Conservation (phyloP, 208 protist genomes). For the Sergeia podlipaevii region DNA sequence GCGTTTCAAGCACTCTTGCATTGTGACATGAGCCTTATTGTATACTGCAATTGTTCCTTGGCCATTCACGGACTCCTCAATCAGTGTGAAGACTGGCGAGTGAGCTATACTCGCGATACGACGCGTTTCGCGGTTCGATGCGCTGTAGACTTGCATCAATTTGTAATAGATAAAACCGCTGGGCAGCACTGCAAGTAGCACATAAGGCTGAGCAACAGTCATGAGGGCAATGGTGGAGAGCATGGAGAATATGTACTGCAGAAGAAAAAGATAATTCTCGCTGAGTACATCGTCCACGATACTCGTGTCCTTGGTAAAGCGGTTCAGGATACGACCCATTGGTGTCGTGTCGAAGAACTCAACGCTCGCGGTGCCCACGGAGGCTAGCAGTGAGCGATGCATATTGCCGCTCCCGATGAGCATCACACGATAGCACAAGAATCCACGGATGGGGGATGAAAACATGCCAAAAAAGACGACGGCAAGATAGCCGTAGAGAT, state of each 20-base stretch:
- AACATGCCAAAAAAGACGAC: slow-evolving; percentile 31
- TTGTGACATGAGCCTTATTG: slow-evolving; percentile 16
- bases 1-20: slow-evolving; percentile 29
- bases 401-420: slow-evolving; percentile 33
- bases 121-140: slow-evolving; percentile 80
- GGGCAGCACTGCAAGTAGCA: slow-evolving; percentile 45
- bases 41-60: slow-evolving; percentile 85
- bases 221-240: slow-evolving; percentile 51
- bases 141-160: slow-evolving; percentile 88
- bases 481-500: slow-evolving; percentile 42
- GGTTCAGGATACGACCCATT: slow-evolving; percentile 92
- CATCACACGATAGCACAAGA: slow-evolving; percentile 26
- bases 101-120: slow-evolving; percentile 84
- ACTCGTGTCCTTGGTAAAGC: slow-evolving; percentile 92
- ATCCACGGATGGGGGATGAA: slow-evolving; percentile 27
- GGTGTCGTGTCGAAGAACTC: slow-evolving; percentile 95
- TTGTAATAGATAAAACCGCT: slow-evolving; percentile 79
- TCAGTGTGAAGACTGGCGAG: slow-evolving; percentile 92
- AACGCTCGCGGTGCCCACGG: slow-evolving; percentile 50
- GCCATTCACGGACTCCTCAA: slow-evolving; percentile 90
- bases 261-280: slow-evolving; percentile 46
- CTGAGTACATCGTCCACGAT: slow-evolving; percentile 68
- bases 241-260: slow-evolving; percentile 54
- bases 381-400: slow-evolving; percentile 49
- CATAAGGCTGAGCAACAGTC: slow-evolving; percentile 34